Conservation (phyloP, 495 filamentous ascomycete species). For the Penicillium nucicola region DNA sequence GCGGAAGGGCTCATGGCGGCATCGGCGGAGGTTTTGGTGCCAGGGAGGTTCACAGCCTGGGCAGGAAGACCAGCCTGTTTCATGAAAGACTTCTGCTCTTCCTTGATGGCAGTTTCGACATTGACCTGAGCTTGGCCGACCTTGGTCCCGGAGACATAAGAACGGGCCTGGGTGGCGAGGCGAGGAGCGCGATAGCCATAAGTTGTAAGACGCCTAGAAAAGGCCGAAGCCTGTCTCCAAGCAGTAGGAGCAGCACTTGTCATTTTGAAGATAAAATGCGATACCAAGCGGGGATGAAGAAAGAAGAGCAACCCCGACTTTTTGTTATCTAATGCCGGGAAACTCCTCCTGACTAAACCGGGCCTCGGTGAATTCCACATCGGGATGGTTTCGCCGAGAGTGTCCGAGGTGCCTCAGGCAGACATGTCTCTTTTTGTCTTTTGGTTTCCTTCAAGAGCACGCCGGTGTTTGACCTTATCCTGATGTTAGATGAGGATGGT, state of each 20-base stretch:
- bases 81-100: conserved; percentile 78
- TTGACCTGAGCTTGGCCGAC: conserved; percentile 76
- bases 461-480: no score
- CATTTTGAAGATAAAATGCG: conserved; percentile 51
- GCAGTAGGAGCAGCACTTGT: conserved; percentile 66
- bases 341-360: conserved; percentile 2
- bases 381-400: conserved; percentile 12
- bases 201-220: conserved; percentile 51
- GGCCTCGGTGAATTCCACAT: conserved; percentile 3
- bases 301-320: conserved; percentile 1
- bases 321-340: conserved; percentile 2
- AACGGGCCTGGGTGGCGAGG: conserved; percentile 43
- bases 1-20: conserved; percentile 77
- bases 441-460: no score
- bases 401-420: not conserved
- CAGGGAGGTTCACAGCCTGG: conserved; percentile 51
- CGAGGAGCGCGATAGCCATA: conserved; percentile 46
- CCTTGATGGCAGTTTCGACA: conserved; percentile 74
- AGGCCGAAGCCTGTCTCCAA: conserved; percentile 75
- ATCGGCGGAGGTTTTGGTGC: conserved; percentile 57
- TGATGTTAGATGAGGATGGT: no score
- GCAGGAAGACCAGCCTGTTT: conserved; percentile 64
- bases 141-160: conserved; percentile 84
- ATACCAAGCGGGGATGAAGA: conserved; percentile 20
- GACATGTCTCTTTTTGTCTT: conserved; percentile 10